These are phyloP conservation scores for Macrolepiota albuminosa DNA, from an alignment of 768 basidiomycete genomes.

Conservation along the genomic window DNA sequence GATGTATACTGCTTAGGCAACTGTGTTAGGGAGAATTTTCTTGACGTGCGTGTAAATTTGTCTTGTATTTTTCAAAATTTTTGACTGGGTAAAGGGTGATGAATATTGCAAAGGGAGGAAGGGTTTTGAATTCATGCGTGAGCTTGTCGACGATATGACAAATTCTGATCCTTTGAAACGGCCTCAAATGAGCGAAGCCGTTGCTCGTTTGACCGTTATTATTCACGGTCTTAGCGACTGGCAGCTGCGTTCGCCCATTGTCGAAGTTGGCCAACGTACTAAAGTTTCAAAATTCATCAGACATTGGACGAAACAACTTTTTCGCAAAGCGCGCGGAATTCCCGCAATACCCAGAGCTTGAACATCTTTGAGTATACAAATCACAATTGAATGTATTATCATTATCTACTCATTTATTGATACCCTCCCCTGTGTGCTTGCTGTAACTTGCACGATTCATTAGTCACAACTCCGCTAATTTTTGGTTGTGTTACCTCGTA, in stretches of 20 bases:
- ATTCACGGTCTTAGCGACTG: background rate
- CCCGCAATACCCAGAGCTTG: too few species aligned
- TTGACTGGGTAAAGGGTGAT: background rate
- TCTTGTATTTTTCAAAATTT: background rate
- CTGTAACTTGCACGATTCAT: too few species aligned
- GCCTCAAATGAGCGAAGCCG: background rate
- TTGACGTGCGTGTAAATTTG: too few species aligned
- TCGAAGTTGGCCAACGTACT: background rate
- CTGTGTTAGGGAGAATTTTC: background rate
- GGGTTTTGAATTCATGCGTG: background rate
- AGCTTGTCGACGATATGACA: background rate
- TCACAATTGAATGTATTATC: too few species aligned
- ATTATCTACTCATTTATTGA: too few species aligned
- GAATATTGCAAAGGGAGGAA: background rate
- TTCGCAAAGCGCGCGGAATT: too few species aligned
- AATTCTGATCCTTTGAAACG: background rate
- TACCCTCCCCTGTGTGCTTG: too few species aligned
- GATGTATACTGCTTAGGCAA: constrained; percentile 7
- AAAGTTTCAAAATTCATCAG: background rate
- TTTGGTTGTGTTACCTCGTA: too few species aligned
- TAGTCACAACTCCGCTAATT: too few species aligned
- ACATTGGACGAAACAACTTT: background rate
- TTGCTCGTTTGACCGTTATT: background rate
- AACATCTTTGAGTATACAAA: too few species aligned
- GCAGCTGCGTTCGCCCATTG: background rate